Conservation (phyloP, 148 eudicot species). For the Persicaria tinctoria region DNA sequence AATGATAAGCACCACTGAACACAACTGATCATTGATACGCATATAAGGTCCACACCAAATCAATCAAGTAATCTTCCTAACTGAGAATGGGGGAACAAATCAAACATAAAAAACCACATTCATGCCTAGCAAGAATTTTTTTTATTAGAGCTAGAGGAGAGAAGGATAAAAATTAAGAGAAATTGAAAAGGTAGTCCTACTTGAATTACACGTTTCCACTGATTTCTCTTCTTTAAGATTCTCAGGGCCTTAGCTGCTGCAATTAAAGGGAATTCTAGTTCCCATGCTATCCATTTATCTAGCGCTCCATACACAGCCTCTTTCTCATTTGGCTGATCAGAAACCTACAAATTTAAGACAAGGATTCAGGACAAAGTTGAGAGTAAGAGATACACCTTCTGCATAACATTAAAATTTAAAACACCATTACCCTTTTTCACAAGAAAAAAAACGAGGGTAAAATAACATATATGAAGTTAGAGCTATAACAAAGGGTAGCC, state of each 20-base stretch:
- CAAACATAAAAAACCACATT: not conserved
- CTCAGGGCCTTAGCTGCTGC: conserved; percentile 85
- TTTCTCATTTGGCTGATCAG: conserved; percentile 75
- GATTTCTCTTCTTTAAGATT: conserved; percentile 57
- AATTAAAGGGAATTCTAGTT: conserved; percentile 76
- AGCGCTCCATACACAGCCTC: conserved; percentile 73
- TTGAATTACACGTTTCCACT: conserved; percentile 74
- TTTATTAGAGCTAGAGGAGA: not conserved
- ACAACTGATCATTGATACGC: not conserved
- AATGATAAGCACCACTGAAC: not conserved
- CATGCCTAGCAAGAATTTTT: not conserved
- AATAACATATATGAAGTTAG: not conserved
- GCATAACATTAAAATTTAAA: not conserved
- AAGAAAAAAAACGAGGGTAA: not conserved
- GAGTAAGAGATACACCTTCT: not conserved
- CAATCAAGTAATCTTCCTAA: not conserved
- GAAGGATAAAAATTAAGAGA: not conserved
- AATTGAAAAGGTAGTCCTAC: conserved; percentile 24
- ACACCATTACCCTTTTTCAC: not conserved
- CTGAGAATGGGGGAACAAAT: not conserved
- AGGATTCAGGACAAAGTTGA: not conserved
- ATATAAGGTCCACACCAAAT: not conserved
- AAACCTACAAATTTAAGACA: conserved; percentile 33
- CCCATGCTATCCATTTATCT: conserved; percentile 93
- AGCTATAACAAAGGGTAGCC: not conserved